Conservation (phyloP, 2,329 filamentous ascomycete species). For the Diaporthe citrichinensis region DNA sequence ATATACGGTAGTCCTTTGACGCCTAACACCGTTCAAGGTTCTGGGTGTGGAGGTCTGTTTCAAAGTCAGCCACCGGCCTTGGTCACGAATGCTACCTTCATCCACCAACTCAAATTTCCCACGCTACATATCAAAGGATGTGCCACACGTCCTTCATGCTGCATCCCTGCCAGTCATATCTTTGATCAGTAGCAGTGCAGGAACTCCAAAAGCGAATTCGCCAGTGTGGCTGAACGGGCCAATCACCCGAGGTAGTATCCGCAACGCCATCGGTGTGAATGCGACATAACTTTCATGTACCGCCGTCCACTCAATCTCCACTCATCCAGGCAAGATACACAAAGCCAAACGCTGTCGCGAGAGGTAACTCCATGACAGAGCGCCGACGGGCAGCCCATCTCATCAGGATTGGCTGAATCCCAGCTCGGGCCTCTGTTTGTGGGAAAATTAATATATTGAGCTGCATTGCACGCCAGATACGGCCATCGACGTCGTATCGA, state of each 20-base stretch:
- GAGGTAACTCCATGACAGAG: too few species aligned
- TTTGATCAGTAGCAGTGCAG: background rate
- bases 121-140: background rate
- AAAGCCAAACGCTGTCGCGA: background rate
- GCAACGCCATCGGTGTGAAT: slow-evolving; percentile 12
- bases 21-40: slow-evolving; percentile 1
- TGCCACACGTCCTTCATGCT: background rate
- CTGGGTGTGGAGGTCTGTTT: slow-evolving; percentile 13
- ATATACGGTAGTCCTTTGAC: background rate
- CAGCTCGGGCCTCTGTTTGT: slow-evolving; percentile 14
- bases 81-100: slow-evolving; percentile 25
- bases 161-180: slow-evolving; percentile 19
- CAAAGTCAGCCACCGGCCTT: slow-evolving; percentile 30
- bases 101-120: slow-evolving; percentile 19
- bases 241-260: background rate
- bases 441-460: slow-evolving; percentile 20
- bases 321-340: background rate
- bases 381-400: background rate
- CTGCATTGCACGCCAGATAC: background rate
- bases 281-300: background rate
- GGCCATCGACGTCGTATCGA: slow-evolving; percentile 5
- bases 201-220: background rate
- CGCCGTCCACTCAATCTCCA: slow-evolving; percentile 13
- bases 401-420: background rate
- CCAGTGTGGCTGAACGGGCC: slow-evolving; percentile 10